Percentiles rank a stretch among this genome's conserved stretches.
Evolutionary conservation across 805 yeast species (phyloP).

Genomic region (Metschnikowia lunata): DNA sequence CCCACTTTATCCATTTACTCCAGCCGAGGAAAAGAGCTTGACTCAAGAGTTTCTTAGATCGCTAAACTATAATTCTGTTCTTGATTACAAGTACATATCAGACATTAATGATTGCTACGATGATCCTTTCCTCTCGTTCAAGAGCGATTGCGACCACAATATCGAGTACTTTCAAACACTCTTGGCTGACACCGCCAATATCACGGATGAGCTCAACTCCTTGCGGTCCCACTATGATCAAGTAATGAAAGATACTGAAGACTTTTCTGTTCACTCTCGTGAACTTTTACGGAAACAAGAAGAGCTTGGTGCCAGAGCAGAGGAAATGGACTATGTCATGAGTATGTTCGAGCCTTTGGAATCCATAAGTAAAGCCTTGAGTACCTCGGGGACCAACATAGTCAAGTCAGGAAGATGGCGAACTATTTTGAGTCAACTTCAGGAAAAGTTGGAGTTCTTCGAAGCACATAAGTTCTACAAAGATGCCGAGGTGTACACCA

Average conservation of each 20-base stretch:
- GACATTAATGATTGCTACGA: conserved; percentile 36
- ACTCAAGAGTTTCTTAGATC: conserved; percentile 35
- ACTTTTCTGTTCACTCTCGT: conserved; percentile 56
- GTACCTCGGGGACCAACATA: conserved; percentile 60
- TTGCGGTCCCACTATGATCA: conserved; percentile 51
- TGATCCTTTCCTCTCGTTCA: conserved; percentile 32
- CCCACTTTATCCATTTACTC: conserved; percentile 33
- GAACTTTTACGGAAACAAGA: conserved; percentile 45
- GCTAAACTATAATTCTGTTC: conserved; percentile 40
- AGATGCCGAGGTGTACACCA: conserved; percentile 64
- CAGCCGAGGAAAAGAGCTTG: conserved; percentile 29
- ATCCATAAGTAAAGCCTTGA: conserved; percentile 59
- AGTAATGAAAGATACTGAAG: conserved; percentile 58
- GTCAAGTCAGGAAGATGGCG: conserved; percentile 42
- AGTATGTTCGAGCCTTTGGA: conserved; percentile 68
- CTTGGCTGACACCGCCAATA: conserved; percentile 39
- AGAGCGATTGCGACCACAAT: conserved; percentile 23
- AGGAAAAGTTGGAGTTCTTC: conserved; percentile 61
- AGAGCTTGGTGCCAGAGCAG: conserved; percentile 37
- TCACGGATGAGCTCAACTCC: conserved; percentile 43
- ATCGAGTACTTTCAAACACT: conserved; percentile 28
- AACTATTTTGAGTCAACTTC: conserved; percentile 50
- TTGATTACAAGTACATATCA: conserved; percentile 38
- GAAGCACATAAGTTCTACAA: conserved; percentile 48
- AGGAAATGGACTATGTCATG: conserved; percentile 46